phyloP scores from a whole-genome alignment of 371 early-diverging fungal genomes.

The Mortierella sp. region DNA sequence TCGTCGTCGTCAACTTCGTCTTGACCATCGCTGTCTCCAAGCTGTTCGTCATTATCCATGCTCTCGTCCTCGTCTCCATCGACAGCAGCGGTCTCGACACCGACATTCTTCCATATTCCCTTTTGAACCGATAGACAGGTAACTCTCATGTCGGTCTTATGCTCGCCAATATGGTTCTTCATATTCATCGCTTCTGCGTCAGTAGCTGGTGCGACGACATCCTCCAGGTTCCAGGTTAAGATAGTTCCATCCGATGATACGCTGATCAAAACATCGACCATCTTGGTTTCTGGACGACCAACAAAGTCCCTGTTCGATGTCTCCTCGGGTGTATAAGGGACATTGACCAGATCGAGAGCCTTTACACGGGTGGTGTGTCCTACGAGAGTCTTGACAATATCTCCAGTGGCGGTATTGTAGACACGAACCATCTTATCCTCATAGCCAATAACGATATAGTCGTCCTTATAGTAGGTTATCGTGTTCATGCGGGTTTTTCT shows the following conservation, averaged over 20 bases:
- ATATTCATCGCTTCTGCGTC: constrained; percentile 33
- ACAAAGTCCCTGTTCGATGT: constrained; percentile 51
- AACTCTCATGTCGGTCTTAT: constrained; percentile 74
- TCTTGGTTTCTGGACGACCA: constrained; percentile 47
- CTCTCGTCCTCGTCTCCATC: constrained; percentile 17
- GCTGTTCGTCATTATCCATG: neutral
- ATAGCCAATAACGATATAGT: constrained; percentile 73
- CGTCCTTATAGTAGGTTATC: constrained; percentile 58
- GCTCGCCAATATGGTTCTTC: constrained; percentile 63
- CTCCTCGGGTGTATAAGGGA: constrained; percentile 58
- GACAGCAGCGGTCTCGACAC: constrained; percentile 8
- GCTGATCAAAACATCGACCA: constrained; percentile 61
- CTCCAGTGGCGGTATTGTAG: constrained; percentile 67
- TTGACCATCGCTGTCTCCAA: constrained; percentile 2
- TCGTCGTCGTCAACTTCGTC: constrained; percentile 20
- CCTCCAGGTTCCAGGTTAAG: constrained; percentile 74
- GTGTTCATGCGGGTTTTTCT: constrained; percentile 60
- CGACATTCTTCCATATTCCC: constrained; percentile 53
- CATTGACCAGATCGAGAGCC: constrained; percentile 56
- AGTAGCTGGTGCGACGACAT: constrained; percentile 32
- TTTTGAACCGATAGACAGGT: constrained; percentile 67
- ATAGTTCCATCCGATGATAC: constrained; percentile 80
- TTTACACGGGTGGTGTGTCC: constrained; percentile 69
- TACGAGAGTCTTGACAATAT: constrained; percentile 63
- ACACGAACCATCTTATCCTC: constrained; percentile 79